Evolutionary conservation across 495 filamentous ascomycete species (phyloP).

Genomic region (Talaromyces nanjingensis): DNA sequence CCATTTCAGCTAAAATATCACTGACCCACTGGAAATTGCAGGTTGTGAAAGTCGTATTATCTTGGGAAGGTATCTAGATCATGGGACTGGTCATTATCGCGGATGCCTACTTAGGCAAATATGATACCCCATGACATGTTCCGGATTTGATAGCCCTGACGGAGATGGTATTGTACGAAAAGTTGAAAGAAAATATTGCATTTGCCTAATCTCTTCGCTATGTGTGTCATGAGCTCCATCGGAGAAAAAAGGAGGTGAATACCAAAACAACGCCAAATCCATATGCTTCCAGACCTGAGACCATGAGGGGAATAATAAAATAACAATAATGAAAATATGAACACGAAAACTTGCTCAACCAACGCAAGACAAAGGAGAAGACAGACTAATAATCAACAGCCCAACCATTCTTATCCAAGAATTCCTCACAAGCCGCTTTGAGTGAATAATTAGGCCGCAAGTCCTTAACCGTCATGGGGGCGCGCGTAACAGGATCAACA

Average conservation of each 20-base stretch:
- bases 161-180: neutral
- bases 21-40: neutral
- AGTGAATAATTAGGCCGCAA: slow-evolving; percentile 77
- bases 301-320: slow-evolving; percentile 9
- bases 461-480: slow-evolving; percentile 62
- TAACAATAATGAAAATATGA: neutral
- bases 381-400: slow-evolving; percentile 72
- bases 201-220: neutral
- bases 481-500: slow-evolving; percentile 78
- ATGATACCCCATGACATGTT: neutral
- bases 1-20: neutral
- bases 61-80: neutral
- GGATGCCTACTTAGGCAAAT: neutral
- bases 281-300: neutral
- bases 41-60: neutral
- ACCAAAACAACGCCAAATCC: neutral
- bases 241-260: neutral
- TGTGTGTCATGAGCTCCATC: neutral
- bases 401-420: slow-evolving; percentile 85
- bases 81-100: neutral
- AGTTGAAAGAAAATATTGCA: neutral
- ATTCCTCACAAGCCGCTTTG: slow-evolving; percentile 77
- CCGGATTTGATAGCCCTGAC: neutral
- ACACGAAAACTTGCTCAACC: neutral
- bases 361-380: neutral